phyloP scores from a whole-genome alignment of 2,329 filamentous ascomycete species.

The Akanthomyces lecanii region DNA sequence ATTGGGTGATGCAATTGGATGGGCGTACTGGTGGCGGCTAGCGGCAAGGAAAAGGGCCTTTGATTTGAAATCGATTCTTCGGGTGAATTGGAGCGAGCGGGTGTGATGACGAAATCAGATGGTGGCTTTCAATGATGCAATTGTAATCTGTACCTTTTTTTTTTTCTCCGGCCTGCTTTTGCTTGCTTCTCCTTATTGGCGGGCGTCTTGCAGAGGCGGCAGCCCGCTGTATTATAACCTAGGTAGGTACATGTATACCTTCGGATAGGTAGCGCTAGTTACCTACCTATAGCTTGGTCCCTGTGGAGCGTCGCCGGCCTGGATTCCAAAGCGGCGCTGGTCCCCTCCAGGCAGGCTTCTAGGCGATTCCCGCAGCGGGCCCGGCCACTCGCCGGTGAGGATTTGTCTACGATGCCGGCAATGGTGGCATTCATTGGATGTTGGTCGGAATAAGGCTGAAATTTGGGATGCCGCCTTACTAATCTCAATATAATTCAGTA shows the following conservation, averaged over 20 bases:
- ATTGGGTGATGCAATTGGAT: constrained; percentile 11
- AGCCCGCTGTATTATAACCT: constrained; percentile 1
- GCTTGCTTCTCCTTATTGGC: background rate
- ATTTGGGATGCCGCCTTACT: too few relatives aligned
- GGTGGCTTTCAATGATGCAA: constrained; percentile 8
- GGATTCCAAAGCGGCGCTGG: background rate
- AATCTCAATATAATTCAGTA: too few relatives aligned
- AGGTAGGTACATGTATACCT: too few relatives aligned
- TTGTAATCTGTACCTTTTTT: background rate
- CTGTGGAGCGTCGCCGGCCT: background rate
- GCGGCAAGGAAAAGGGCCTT: background rate
- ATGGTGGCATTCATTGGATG: background rate
- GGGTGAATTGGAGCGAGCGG: background rate
- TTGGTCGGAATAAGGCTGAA: background rate
- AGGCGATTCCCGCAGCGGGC: constrained; percentile 1
- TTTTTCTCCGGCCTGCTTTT: background rate
- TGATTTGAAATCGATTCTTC: constrained; percentile 1
- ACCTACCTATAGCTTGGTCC: too few relatives aligned
- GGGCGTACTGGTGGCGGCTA: background rate
- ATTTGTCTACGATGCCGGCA: background rate
- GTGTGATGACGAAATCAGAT: background rate
- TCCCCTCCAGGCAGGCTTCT: background rate
- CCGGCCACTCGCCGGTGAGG: background rate
- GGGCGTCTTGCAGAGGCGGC: background rate
- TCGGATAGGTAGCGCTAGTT: too few relatives aligned